Percentiles rank a stretch among this genome's conserved stretches.
Evolutionary conservation across 352 stramenopile species (phyloP).

Genomic region (Globisporangium spinosum): DNA sequence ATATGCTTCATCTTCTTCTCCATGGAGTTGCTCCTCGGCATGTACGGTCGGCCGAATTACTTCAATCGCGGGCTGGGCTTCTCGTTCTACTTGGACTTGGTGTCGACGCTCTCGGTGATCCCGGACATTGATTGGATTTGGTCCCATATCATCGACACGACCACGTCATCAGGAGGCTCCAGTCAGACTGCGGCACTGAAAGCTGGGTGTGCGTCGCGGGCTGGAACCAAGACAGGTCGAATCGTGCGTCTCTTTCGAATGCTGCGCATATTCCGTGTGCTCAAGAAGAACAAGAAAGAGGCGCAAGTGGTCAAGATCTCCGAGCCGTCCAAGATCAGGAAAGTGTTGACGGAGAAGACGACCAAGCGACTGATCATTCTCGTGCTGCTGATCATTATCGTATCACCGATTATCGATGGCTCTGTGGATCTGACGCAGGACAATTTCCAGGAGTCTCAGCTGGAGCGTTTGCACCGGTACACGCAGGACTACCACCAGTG

Average conservation of each 20-base stretch:
- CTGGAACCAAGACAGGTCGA: slow-evolving; percentile 83
- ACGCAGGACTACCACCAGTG: slow-evolving; percentile 79
- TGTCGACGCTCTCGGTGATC: slow-evolving; percentile 92
- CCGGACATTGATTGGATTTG: slow-evolving; percentile 88
- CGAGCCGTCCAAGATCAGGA: slow-evolving; percentile 92
- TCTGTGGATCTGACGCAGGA: slow-evolving; percentile 64
- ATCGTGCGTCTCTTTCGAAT: slow-evolving; percentile 92
- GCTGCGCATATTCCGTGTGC: slow-evolving; percentile 81
- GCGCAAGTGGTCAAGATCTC: slow-evolving; percentile 64
- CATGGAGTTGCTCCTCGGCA: slow-evolving; percentile 59
- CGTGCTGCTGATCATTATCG: slow-evolving; percentile 85
- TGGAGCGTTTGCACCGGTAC: slow-evolving; percentile 80
- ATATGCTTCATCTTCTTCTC: slow-evolving; percentile 74
- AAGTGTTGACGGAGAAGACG: slow-evolving; percentile 93
- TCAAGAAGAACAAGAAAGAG: slow-evolving; percentile 78
- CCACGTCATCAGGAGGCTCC: slow-evolving; percentile 18
- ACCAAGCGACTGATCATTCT: slow-evolving; percentile 91
- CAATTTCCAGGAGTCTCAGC: slow-evolving; percentile 72
- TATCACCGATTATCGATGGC: slow-evolving; percentile 79
- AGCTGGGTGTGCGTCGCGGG: slow-evolving; percentile 80
- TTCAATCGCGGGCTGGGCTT: slow-evolving; percentile 72
- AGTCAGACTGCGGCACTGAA: slow-evolving; percentile 70
- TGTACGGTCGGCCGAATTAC: slow-evolving; percentile 76
- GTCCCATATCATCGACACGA: slow-evolving; percentile 45
- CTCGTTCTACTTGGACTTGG: slow-evolving; percentile 92